Evolutionary conservation across 345 rosid species (phyloP).

Genomic region (Eucalyptus curtisii): DNA sequence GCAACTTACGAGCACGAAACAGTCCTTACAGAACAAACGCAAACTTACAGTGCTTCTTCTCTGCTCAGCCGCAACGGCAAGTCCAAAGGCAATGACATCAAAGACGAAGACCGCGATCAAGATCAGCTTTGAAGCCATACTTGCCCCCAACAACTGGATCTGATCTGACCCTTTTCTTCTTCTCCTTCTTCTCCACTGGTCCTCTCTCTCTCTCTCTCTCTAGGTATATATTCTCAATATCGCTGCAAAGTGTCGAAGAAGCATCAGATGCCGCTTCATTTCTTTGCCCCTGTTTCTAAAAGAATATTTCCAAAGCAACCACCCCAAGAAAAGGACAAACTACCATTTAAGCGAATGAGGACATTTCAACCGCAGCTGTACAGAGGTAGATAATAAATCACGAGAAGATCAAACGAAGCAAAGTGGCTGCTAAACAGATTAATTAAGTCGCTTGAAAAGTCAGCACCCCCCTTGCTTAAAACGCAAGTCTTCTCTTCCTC

Average conservation of each 20-base stretch:
- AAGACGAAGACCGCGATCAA: conserved; percentile 51
- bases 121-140: conserved; percentile 79
- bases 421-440: background rate
- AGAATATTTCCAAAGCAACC: background rate
- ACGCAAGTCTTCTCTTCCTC: background rate
- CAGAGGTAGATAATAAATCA: background rate
- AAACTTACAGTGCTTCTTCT: conserved; percentile 83
- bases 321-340: background rate
- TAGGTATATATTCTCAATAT: conserved; percentile 4
- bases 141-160: background rate
- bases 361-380: background rate
- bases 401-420: background rate
- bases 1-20: background rate
- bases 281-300: background rate
- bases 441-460: background rate
- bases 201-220: background rate
- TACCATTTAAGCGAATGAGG: background rate
- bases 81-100: conserved; percentile 85
- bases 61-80: conserved; percentile 95
- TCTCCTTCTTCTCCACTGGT: background rate
- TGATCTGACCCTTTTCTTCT: conserved; percentile 7
- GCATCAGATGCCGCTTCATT: background rate
- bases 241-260: background rate
- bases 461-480: background rate
- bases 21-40: background rate